These are phyloP conservation scores for Pelargonium nanum DNA, from an alignment of 345 rosid species.

Conservation along the genomic window DNA sequence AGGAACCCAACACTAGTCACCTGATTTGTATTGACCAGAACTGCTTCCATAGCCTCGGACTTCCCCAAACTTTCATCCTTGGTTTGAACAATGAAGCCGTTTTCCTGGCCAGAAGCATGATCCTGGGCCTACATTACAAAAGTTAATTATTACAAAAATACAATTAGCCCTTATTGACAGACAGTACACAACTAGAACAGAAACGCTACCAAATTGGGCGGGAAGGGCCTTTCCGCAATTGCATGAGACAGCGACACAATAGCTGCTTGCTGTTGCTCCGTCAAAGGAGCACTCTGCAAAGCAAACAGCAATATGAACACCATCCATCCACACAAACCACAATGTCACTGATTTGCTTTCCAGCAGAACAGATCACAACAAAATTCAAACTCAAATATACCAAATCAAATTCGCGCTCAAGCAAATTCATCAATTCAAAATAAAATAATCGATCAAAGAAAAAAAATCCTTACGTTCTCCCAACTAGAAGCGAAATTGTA, in stretches of 20 bases:
- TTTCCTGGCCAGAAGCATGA: conserved; percentile 45
- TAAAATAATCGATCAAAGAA: no score
- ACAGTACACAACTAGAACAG: neutral
- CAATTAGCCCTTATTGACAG: neutral
- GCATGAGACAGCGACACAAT: conserved; percentile 51
- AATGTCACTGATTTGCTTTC: no score
- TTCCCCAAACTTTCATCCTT: conserved; percentile 40
- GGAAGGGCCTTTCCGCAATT: conserved; percentile 77
- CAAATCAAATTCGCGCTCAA: no score
- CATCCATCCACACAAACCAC: no score
- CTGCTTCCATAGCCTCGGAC: conserved; percentile 59
- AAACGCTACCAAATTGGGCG: conserved; percentile 47
- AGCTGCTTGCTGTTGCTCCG: conserved; percentile 80
- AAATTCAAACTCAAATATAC: no score
- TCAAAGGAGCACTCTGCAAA: conserved; percentile 62
- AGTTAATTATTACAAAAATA: neutral
- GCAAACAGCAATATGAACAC: neutral
- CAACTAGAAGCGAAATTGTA: neutral
- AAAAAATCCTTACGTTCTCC: neutral
- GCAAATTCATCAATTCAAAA: no score
- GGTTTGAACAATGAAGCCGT: conserved; percentile 39
- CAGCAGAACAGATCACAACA: no score
- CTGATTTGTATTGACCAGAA: conserved; percentile 80
- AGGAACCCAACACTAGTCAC: conserved; percentile 14
- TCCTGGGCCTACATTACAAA: conserved; percentile 46